These are phyloP conservation scores for Cochlearia excelsa DNA, from an alignment of 345 rosid species.

Conservation along the genomic window DNA sequence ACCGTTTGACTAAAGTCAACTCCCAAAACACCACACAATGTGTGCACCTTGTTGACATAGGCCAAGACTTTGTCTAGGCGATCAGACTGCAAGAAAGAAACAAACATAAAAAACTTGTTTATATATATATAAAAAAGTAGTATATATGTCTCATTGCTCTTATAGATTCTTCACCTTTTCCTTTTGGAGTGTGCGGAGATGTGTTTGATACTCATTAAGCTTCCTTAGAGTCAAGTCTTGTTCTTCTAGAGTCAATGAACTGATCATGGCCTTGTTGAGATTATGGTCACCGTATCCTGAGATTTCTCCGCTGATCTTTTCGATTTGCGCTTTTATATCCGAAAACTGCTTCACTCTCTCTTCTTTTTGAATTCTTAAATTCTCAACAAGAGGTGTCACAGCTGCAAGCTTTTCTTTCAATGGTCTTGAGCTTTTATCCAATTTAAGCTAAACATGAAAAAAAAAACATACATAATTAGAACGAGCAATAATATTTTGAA, in stretches of 20 bases:
- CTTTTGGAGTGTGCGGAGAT: slow-evolving; percentile 74
- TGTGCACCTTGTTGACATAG: slow-evolving; percentile 75
- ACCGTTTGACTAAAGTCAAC: slow-evolving; percentile 78
- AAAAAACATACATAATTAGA: not conserved
- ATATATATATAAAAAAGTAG: not conserved
- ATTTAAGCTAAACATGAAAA: slow-evolving; percentile 45
- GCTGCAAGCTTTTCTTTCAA: slow-evolving; percentile 78
- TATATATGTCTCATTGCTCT: not conserved
- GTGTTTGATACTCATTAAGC: slow-evolving; percentile 77
- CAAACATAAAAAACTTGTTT: not conserved
- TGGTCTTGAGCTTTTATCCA: slow-evolving; percentile 54
- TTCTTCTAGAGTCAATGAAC: slow-evolving; percentile 56
- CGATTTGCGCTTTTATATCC: slow-evolving; percentile 69
- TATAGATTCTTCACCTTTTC: slow-evolving; percentile 56
- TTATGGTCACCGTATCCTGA: slow-evolving; percentile 52
- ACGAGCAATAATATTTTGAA: not conserved
- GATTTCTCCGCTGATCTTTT: slow-evolving; percentile 78
- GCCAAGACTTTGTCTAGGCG: slow-evolving; percentile 81
- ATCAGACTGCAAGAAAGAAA: slow-evolving; percentile 63
- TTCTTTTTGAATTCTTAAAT: slow-evolving; percentile 71
- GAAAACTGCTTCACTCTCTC: slow-evolving; percentile 76
- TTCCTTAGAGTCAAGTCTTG: slow-evolving; percentile 77
- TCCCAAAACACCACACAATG: slow-evolving; percentile 80
- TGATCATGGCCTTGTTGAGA: slow-evolving; percentile 38
- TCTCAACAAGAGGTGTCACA: slow-evolving; percentile 72